A percentile compares a stretch with the other conserved stretches of the same genome.
These are phyloP conservation scores for Phytophthora pluvialis DNA, from an alignment of 352 stramenopile genomes.

Conservation along the genomic window DNA sequence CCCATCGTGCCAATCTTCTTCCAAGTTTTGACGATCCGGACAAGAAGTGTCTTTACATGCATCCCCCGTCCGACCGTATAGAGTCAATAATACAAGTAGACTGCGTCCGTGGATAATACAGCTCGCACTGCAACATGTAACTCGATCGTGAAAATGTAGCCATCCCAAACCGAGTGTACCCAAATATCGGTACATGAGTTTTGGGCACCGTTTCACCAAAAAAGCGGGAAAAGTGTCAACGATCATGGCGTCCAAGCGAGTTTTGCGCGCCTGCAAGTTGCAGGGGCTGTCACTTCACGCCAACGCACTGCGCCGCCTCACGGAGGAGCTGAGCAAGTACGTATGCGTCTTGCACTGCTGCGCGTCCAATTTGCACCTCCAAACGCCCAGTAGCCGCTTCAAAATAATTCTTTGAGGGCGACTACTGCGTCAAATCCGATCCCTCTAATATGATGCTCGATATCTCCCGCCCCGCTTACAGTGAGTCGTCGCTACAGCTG, in stretches of 20 bases:
- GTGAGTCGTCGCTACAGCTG: conserved; percentile 76
- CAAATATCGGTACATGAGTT: conserved; percentile 17
- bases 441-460: conserved; percentile 6
- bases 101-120: conserved; percentile 24
- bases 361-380: conserved; percentile 8
- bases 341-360: conserved; percentile 18
- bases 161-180: conserved; percentile 18
- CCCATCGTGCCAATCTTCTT: conserved; percentile 9
- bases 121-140: conserved; percentile 21
- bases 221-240: conserved; percentile 28
- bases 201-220: conserved; percentile 12
- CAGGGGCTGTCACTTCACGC: conserved; percentile 83
- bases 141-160: conserved; percentile 12
- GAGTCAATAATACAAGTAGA: conserved; percentile 4
- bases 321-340: conserved; percentile 70
- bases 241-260: conserved; percentile 74
- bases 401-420: conserved; percentile 3
- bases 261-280: conserved; percentile 87
- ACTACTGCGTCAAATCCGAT: background rate
- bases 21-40: conserved; percentile 18
- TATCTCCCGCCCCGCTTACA: conserved; percentile 23
- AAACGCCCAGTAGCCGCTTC: conserved; percentile 3
- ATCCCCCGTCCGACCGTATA: conserved; percentile 11
- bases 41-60: conserved; percentile 5
- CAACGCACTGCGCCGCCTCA: conserved; percentile 68